A percentile compares a stretch with the other conserved stretches of the same genome.
These are phyloP conservation scores for Brasilioporus rufonigricans DNA, from an alignment of 768 basidiomycete genomes.

Conservation along the genomic window DNA sequence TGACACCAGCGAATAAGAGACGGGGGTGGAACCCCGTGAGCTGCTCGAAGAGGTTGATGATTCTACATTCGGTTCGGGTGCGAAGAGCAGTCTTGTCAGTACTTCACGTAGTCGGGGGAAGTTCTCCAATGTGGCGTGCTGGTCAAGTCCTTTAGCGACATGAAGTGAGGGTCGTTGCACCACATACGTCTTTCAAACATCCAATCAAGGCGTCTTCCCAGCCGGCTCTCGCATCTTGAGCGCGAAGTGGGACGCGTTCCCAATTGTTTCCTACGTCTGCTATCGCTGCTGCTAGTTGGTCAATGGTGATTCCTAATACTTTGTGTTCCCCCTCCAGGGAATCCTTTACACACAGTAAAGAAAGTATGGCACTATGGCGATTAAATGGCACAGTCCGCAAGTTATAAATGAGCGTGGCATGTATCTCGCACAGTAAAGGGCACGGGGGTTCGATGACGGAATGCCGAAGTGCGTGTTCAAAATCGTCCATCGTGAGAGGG, in stretches of 20 bases:
- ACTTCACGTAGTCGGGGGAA: constrained; percentile 74
- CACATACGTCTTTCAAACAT: constrained; percentile 84
- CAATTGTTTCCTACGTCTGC: constrained; percentile 84
- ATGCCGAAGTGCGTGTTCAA: constrained; percentile 84
- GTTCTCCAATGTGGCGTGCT: constrained; percentile 74
- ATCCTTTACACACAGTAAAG: constrained; percentile 46
- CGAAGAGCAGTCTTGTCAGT: constrained; percentile 70
- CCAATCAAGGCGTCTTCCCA: constrained; percentile 94
- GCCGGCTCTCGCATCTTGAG: constrained; percentile 71
- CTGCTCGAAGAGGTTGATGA: constrained; percentile 43
- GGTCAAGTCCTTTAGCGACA: constrained; percentile 8
- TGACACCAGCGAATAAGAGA: constrained; percentile 41
- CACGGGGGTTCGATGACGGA: constrained; percentile 66
- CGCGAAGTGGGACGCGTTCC: constrained; percentile 74
- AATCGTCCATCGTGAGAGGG: constrained; percentile 89
- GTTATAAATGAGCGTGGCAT: constrained; percentile 86
- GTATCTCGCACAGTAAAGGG: constrained; percentile 79
- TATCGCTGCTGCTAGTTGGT: constrained; percentile 64
- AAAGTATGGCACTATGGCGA: constrained; percentile 72
- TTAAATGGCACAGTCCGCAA: constrained; percentile 78
- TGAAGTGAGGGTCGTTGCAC: neutral
- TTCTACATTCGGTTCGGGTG: constrained; percentile 49
- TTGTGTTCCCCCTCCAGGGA: constrained; percentile 43
- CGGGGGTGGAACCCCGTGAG: constrained; percentile 49
- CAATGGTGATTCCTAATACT: constrained; percentile 56